Conservation (phyloP, 2,329 filamentous ascomycete species). For the Colletotrichum acutatum region DNA sequence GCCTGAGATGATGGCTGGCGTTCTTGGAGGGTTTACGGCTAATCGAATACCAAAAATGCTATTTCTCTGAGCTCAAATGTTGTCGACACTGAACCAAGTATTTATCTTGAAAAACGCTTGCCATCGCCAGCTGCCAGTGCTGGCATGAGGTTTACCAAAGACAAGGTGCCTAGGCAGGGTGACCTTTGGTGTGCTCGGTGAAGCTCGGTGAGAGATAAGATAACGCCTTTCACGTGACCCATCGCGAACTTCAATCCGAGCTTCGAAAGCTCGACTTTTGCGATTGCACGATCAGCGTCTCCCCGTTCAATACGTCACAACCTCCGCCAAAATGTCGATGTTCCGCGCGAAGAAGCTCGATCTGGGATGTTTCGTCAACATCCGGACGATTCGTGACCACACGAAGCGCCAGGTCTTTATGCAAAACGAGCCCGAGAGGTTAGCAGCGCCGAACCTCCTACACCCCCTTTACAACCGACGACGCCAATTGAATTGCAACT, state of each 20-base stretch:
- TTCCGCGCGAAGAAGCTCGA: constrained; percentile 93
- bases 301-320: not conserved
- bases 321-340: constrained; percentile 74
- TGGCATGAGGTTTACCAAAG: not conserved
- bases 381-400: constrained; percentile 90
- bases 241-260: constrained; percentile 5
- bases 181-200: not conserved
- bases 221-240: constrained; percentile 6
- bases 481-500: not conserved
- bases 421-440: constrained; percentile 90
- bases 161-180: no score
- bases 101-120: no score
- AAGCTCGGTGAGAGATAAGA: constrained; percentile 8
- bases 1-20: constrained; percentile 28
- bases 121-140: not conserved
- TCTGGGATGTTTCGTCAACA: constrained; percentile 87
- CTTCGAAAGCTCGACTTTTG: constrained; percentile 11
- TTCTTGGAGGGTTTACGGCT: constrained; percentile 19
- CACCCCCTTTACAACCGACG: not conserved
- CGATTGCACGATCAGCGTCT: constrained; percentile 6
- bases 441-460: constrained; percentile 35
- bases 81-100: not conserved
- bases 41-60: constrained; percentile 32
- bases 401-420: constrained; percentile 95
- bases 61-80: not conserved